A percentile compares a stretch with the other conserved stretches of the same genome.
These are phyloP conservation scores for Tolypocladium pustulatum DNA, from an alignment of 2,329 filamentous ascomycete species.

Conservation along the genomic window DNA sequence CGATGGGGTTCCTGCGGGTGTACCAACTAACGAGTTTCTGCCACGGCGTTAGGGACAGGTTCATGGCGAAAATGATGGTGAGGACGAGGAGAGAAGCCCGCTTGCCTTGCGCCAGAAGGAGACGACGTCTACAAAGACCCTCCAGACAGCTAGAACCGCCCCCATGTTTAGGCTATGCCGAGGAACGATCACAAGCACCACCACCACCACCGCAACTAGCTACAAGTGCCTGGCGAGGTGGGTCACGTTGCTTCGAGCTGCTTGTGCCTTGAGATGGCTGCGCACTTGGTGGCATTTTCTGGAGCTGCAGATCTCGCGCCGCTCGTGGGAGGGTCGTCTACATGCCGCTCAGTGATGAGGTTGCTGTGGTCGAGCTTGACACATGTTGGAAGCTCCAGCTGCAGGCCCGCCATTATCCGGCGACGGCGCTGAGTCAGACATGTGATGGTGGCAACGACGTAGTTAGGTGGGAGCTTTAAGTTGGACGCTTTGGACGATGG, in stretches of 20 bases:
- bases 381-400: not conserved
- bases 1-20: constrained; percentile 50
- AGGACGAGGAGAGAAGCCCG: constrained; percentile 2
- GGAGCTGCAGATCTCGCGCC: not conserved
- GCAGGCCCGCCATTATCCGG: not conserved
- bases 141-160: constrained; percentile 38
- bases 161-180: constrained; percentile 30
- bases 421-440: constrained; percentile 8
- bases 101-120: constrained; percentile 53
- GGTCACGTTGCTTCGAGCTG: not conserved
- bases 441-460: constrained; percentile 20
- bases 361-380: not conserved
- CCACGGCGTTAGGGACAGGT: constrained; percentile 13
- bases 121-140: constrained; percentile 50
- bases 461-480: constrained; percentile 5
- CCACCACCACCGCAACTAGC: not conserved
- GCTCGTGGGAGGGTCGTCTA: not conserved
- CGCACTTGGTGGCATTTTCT: not conserved
- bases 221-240: not conserved
- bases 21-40: constrained; percentile 63
- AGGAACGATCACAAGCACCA: constrained; percentile 17
- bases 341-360: not conserved
- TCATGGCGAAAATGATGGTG: constrained; percentile 5
- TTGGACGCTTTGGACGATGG: not conserved
- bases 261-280: not conserved